These are phyloP conservation scores for Didymella exigua DNA, from an alignment of 2,329 filamentous ascomycete genomes.

Conservation along the genomic window DNA sequence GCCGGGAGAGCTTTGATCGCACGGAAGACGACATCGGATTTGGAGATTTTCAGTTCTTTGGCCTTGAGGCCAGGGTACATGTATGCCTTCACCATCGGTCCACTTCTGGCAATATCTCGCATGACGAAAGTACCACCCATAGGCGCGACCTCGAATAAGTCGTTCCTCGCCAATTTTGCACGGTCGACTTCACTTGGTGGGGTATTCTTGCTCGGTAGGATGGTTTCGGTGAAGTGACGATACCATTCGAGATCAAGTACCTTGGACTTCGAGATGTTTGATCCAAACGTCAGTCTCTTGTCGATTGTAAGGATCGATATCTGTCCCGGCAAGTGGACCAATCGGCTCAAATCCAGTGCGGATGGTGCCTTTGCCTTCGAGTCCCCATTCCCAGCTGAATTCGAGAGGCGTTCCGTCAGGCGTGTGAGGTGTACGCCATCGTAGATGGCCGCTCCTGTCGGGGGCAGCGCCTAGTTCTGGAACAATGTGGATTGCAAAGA, in stretches of 20 bases:
- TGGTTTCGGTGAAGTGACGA: slow-evolving; percentile 7
- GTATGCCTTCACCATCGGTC: slow-evolving; percentile 19
- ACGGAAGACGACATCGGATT: slow-evolving; percentile 10
- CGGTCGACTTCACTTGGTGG: slow-evolving; percentile 1
- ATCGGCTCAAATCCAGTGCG: slow-evolving; percentile 21
- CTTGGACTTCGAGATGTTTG: slow-evolving; percentile 12
- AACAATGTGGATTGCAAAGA: slow-evolving; percentile 16
- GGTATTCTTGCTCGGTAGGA: slow-evolving; percentile 8
- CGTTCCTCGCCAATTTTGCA: slow-evolving; percentile 11
- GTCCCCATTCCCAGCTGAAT: slow-evolving; percentile 21
- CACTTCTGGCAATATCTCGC: slow-evolving; percentile 12
- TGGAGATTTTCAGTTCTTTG: slow-evolving; percentile 14
- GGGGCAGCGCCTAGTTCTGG: slow-evolving; percentile 14
- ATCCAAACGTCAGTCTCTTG: slow-evolving; percentile 18
- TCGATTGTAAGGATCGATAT: slow-evolving; percentile 15
- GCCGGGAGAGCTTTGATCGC: slow-evolving; percentile 4
- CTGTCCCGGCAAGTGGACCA: slow-evolving; percentile 15
- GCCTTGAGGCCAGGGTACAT: slow-evolving; percentile 18
- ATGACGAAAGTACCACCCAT: slow-evolving; percentile 22
- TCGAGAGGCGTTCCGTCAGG: slow-evolving; percentile 21
- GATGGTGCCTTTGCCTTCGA: slow-evolving; percentile 19
- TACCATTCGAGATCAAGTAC: slow-evolving; percentile 22
- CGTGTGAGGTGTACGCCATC: slow-evolving; percentile 19
- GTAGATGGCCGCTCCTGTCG: slow-evolving; percentile 3
- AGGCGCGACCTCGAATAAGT: slow-evolving; percentile 18